Percentiles rank a stretch among this genome's conserved stretches.
phyloP scores from a whole-genome alignment of 805 yeast species.

The Kuraishia cidri region DNA sequence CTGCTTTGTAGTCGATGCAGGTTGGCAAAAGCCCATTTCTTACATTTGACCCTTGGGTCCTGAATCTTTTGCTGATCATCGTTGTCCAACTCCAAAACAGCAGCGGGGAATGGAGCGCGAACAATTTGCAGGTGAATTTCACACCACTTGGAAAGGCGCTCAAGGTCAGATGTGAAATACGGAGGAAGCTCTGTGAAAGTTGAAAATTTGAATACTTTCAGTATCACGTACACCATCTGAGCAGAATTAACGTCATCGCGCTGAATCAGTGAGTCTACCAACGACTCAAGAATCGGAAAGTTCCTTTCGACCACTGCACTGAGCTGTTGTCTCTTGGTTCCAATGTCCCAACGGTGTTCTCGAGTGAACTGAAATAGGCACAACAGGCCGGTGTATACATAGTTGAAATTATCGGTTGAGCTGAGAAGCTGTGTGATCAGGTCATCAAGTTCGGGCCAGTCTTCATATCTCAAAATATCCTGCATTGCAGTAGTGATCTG shows the following conservation, averaged over 20 bases:
- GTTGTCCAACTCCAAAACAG: constrained; percentile 32
- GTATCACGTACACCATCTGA: constrained; percentile 59
- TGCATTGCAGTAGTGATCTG: constrained; percentile 52
- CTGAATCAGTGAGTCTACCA: constrained; percentile 40
- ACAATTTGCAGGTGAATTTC: constrained; percentile 59
- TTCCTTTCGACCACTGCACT: constrained; percentile 46
- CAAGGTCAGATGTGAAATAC: constrained; percentile 40
- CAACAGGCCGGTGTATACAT: constrained; percentile 56
- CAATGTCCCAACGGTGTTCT: constrained; percentile 61
- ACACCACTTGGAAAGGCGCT: constrained; percentile 52
- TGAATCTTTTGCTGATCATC: constrained; percentile 27
- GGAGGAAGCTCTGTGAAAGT: constrained; percentile 67
- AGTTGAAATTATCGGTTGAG: constrained; percentile 28
- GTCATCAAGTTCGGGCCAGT: constrained; percentile 48
- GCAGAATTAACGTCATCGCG: constrained; percentile 30
- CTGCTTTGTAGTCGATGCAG: constrained; percentile 57
- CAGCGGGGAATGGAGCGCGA: constrained; percentile 39
- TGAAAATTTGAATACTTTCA: constrained; percentile 73
- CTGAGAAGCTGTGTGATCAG: constrained; percentile 35
- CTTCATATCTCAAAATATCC: constrained; percentile 38
- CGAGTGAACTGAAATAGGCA: constrained; percentile 64
- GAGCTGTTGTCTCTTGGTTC: constrained; percentile 38
- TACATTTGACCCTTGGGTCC: constrained; percentile 55
- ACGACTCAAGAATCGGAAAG: constrained; percentile 55
- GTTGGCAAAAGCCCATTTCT: constrained; percentile 83